Base-by-base conservation (phyloP, 176 grass and related monocot species). In the Musa beccarii region DNA sequence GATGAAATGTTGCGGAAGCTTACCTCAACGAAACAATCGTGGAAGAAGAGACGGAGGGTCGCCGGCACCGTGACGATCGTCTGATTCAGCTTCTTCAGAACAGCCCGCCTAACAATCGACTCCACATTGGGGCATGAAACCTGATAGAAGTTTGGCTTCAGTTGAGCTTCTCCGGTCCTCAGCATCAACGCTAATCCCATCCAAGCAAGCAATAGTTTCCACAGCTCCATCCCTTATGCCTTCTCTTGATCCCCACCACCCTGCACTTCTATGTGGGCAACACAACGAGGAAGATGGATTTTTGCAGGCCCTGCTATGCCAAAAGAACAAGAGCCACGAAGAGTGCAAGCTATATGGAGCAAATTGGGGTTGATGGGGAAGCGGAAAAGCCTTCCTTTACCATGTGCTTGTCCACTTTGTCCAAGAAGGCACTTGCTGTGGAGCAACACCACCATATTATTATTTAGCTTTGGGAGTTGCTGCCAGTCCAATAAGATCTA, bases 11-110 rank as follows among this genome's bases (percentile, higher is more conserved):
- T n/a, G 0, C 2, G 26, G 1, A 7, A 12, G 28, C 9, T 9
- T 21, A 89, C 87, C 83, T 89, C 54, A 20, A 89, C 74, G 68
- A 89, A 86, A 76, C 83, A 89, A 68, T 89, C 87, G 68, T 89
- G 87, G 77, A 89, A 89, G 87, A 89, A 89, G 76, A 89, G 81
- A 29, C 88, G 50, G 43, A 89, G 74, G 11, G 88, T 89, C 53
- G 87, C 84, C 21, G 84, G 84, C 51, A 89, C 64, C 10, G 84
- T 89, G 74, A 86, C 81, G 63, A 84, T 67, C 63, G 87, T 89
- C 81, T 77, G 77, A 49, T 71, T 81, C 1, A 81, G 51, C 87
- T 89, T 89, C 78, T 24, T 72, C 9, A 63, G 68, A 54, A 89
- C 87, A 15, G 28, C 84, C 56, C 75, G 4, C 56, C 70, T 78